Base-by-base conservation (phyloP, 2,329 filamentous ascomycete species). In the Stachybotrys elegans region DNA sequence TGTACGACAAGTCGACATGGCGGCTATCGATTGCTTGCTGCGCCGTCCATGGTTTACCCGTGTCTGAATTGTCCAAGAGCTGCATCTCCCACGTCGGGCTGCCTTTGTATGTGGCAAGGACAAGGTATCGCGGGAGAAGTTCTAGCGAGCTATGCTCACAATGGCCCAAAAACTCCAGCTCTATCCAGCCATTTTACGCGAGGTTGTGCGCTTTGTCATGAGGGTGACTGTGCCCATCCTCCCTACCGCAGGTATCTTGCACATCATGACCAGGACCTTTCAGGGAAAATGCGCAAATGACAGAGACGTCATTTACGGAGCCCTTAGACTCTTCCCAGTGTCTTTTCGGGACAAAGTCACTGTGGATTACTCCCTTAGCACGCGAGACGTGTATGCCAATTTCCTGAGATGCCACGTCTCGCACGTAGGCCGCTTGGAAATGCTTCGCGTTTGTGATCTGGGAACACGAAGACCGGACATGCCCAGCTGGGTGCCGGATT, bases 71-170 rank as follows among this genome's bases (percentile, higher is more conserved):
- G 34, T 36, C 5, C 34, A 36, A 19, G 34, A 36, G n/a, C 13
- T 36, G 34, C 34, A 36, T 36, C 34, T 36, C 21, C 34, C 34
- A 20, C 34, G 34, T 7, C 34, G 34, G n/a, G 34, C 34, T 36
- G n/a, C 21, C 17, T 36, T 36, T 13, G 34, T 36, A 36, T 36
- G 34, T 36, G 34, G 34, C 34, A 36, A 36, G 5, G 34, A 36
- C 34, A 5, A 5, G 12, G 34, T 36, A 36, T 36, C 16, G 17
- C 34, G 34, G 13, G 34, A 36, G 34, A 36, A 36, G 11, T 36
- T 36, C 16, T 20, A 36, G 34, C 34, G 34, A 13, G 34, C 34
- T 20, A 36, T 36, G 34, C 34, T 36, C 17, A 36, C 34, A 17
- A 36, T 36, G 34, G 34, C 34, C 6, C 34, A 5, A 36, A 36